Base-by-base conservation (phyloP, 768 basidiomycete species). In the Phaeotremella skinneri region DNA sequence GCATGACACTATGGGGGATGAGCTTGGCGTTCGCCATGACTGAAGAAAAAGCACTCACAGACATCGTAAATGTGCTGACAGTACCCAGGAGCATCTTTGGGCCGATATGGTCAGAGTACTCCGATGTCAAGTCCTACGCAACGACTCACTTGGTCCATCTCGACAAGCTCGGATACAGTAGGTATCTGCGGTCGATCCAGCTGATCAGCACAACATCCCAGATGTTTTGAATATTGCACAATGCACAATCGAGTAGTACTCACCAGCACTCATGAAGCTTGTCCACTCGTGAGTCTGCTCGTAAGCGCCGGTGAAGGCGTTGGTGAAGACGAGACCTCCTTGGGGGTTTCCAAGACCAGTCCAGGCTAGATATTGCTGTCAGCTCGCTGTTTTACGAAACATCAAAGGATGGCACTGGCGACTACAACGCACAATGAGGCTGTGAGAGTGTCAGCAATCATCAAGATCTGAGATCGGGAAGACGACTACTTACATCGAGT, bases 11-110 rank as follows among this genome's bases (percentile, higher is more conserved):
- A 20, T 13, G 54, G 21, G 21, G n/a, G n/a, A 45, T 62, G 26
- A 68, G 64, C 58, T n/a, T 31, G 16, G 2, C 9, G 25, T 21
- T 39, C 54, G 23, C 2, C 9, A 20, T 20, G 42, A 52, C 34
- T 61, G 52, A 49, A 56, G 49, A 34, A 66, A 49, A 51, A 62
- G 56, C 59, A 76, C 58, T 78, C 75, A 71, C 79, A 70, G 30
- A 75, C 70, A 56, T 80, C 79, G 68, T 79, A 79, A 60, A 80
- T 76, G 63, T 81, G 80, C 54, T 80, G 62, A 69, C 80, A 81
- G 65, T 78, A 77, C 4, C 63, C 64, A 9, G 77, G 64, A 9
- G 80, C 79, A 49, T 78, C 66, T 31, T 63, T 56, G 47, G 58
- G 9, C 3, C 53, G 34, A 17, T 34, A 14, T 14, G 29, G 21